Base-by-base conservation (phyloP, 306 rosid genomes). In the Potentilla sterilis region DNA sequence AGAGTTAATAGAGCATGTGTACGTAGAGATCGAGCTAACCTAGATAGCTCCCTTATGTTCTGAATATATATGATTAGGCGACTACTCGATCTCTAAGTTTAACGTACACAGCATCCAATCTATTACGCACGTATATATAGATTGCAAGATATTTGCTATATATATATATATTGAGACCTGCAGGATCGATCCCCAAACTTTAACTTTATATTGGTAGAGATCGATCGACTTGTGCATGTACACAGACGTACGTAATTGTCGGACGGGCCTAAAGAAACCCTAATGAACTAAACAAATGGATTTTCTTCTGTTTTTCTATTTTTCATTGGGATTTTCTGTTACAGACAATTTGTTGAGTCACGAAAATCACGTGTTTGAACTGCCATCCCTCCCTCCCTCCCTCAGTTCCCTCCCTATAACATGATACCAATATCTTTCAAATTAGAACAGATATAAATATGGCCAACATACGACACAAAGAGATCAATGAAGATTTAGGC, bases 351-450 rank as follows among this genome's bases (percentile, higher is more conserved):
- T 54, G 92, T 88, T 90, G 80, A 74, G 80, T 72, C 97, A 91
- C 77, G 81, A 76, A 82, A 74, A 69, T 78, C 84, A 80, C 90
- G 84, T 91, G 97, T 89, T 64, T 69, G 42, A 91, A 86, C 97
- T 81, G 80, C 90, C 93, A 86, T 28, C 63, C 48, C 77, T 41
- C 73, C 40, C 22, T 24, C 0, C 14, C 64, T 22, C 6, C 35
- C 14, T 28, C 28, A 28, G 28, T 1, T 58, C 5, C 64, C 37
- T 4, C 9, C 4, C 21, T 21, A 55, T 59, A 28, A n/a, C 46
- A 21, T 55, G 62, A 21, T 9, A 55, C 62, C 13, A 21, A 55
- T 1, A n/a, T 54, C 7, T 55, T 9, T n/a, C 32, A 55, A 55
- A 55, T 9, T 55, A 55, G 21, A 19, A 19, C 61, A 54, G 28